Conservation (phyloP, 345 rosid genomes). For the Eutrema yunnanense region DNA sequence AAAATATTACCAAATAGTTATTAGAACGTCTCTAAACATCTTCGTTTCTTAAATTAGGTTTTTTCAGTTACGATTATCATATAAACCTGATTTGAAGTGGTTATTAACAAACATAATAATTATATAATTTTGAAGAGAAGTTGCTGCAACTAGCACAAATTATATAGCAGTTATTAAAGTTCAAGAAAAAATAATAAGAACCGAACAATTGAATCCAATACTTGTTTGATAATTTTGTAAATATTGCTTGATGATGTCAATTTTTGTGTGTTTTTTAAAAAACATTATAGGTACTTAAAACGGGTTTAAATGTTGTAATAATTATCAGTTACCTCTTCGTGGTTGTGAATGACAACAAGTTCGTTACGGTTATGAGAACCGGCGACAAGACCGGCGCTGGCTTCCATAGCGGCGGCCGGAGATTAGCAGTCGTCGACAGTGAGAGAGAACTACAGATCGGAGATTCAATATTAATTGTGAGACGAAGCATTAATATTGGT, state of each 20-base stretch:
- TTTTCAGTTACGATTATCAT: not conserved
- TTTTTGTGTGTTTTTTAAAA: not conserved
- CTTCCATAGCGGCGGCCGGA: slow-evolving; percentile 58
- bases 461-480: not conserved
- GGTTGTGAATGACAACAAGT: slow-evolving; percentile 95
- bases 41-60: not conserved
- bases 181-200: not conserved
- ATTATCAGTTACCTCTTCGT: slow-evolving; percentile 66
- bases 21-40: too few species aligned
- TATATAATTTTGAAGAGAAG: too few species aligned
- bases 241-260: not conserved
- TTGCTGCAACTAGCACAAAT: not conserved
- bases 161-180: not conserved
- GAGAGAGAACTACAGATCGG: not conserved
- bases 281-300: not conserved
- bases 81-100: not conserved
- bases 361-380: slow-evolving; percentile 99
- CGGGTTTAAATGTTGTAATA: not conserved
- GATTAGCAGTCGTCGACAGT: not conserved
- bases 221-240: not conserved
- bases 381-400: slow-evolving; percentile 96
- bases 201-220: not conserved
- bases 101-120: too few species aligned
- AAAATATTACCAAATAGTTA: not conserved
- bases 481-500: slow-evolving; percentile 6